These are phyloP conservation scores for Hyparrhenia diplandra DNA, from an alignment of 176 grass and related monocot species.

Conservation along the genomic window DNA sequence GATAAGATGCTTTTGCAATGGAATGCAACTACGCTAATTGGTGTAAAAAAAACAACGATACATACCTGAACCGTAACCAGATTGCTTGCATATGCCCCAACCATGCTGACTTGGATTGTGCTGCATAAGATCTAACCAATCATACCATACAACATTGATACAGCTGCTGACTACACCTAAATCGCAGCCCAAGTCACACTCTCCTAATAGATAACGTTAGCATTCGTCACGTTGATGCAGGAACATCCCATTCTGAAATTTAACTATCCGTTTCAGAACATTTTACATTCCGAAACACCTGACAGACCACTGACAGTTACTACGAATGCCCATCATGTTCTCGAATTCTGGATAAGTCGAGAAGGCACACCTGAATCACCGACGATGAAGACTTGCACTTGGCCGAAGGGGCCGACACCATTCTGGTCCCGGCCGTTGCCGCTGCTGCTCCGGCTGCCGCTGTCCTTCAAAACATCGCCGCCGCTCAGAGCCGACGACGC, in stretches of 20 bases:
- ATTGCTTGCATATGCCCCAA: too few species aligned
- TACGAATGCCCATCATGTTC: not conserved
- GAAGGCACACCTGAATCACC: conserved; percentile 69
- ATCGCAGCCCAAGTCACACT: not conserved
- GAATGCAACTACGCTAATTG: too few species aligned
- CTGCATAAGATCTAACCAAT: not conserved
- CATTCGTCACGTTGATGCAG: not conserved
- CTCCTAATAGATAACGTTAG: not conserved
- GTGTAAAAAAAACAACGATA: too few species aligned
- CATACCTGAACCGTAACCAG: too few species aligned
- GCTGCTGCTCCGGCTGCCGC: conserved; percentile 41
- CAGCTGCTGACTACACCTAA: not conserved
- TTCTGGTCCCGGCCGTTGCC: conserved; percentile 54
- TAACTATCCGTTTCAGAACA: not conserved
- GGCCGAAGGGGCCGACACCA: conserved; percentile 67
- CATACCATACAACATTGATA: not conserved
- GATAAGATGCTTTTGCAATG: too few species aligned
- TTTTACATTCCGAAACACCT: not conserved
- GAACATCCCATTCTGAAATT: not conserved
- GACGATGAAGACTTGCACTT: conserved; percentile 82
- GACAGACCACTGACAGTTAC: not conserved
- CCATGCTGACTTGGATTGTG: not conserved
- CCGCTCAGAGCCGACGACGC: not conserved
- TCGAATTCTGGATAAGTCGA: not conserved
- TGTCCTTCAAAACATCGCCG: conserved; percentile 82